Base-by-base conservation (phyloP, 768 basidiomycete species). In the Podaxis carcinomalis region DNA sequence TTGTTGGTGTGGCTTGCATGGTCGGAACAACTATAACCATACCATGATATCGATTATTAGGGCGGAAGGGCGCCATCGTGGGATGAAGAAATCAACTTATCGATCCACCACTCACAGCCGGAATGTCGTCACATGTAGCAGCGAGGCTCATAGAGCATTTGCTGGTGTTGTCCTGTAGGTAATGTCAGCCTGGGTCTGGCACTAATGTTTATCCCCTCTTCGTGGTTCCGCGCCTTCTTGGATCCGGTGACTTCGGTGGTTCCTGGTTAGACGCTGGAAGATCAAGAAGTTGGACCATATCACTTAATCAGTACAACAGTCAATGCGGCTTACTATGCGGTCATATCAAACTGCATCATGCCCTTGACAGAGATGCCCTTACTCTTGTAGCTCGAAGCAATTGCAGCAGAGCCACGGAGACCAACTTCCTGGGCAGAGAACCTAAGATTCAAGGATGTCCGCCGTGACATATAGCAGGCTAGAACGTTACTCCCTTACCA, bases 331-430 rank as follows among this genome's bases (percentile, higher is more conserved):
- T 54, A 74, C 73, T 75, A 77, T n/a, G 72, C 77, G 36, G 74
- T 77, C 75, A 77, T 77, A 50, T 75, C 76, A 57, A 84, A 78
- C 78, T 86, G 68, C 72, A 73, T 57, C 68, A 74, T 70, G 2
- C 74, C 83, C 42, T 75, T 77, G 16, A 84, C 77, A 51, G 76
- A 69, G 46, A 71, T 70, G 13, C 73, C 75, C 10, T 69, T 68
- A 37, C 69, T 68, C 72, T 79, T 79, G 71, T 84, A 84, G 40
- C 68, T 68, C 58, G 76, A 73, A 5, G 80, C 83, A 59, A 86
- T 74, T 19, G 80, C 84, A 64, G 81, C 80, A 37, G 80, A 80
- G 25, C 83, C 83, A 27, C 76, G 68, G 9, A 77, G 69, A 42
- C 78, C 80, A 54, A 66, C 78, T 59, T 78, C 77, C 62, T 80